phyloP scores from a whole-genome alignment of 2,329 filamentous ascomycete genomes.

The Paramyrothecium sp. region DNA sequence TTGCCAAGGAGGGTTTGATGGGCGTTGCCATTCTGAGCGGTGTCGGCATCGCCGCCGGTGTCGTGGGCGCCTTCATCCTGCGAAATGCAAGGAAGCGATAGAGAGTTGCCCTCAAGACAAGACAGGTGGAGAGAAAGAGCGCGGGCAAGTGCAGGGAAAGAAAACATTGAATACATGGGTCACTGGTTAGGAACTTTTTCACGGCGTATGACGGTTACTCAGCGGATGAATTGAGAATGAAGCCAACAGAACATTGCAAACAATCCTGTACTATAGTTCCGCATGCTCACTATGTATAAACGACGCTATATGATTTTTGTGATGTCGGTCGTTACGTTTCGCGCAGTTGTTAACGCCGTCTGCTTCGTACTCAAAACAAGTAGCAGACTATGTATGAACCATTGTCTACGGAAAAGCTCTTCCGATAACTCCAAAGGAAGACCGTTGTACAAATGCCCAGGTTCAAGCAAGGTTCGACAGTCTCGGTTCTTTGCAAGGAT shows the following conservation, averaged over 20 bases:
- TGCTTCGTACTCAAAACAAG: too few species aligned
- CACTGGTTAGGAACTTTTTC: not conserved
- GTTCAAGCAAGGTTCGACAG: too few species aligned
- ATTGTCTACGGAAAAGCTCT: too few species aligned
- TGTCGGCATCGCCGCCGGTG: slow-evolving; percentile 87
- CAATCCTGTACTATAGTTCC: not conserved
- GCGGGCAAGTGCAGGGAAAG: not conserved
- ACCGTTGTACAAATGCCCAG: too few species aligned
- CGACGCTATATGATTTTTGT: not conserved
- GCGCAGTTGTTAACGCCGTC: too few species aligned
- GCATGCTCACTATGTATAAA: not conserved
- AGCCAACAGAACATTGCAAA: not conserved
- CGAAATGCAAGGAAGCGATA: slow-evolving; percentile 67
- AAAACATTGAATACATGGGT: not conserved
- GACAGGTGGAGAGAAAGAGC: not conserved
- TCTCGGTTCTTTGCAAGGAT: too few species aligned
- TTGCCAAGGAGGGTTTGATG: slow-evolving; percentile 89
- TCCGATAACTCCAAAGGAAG: too few species aligned
- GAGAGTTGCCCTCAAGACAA: slow-evolving; percentile 3
- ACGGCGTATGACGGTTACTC: not conserved
- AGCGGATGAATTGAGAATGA: not conserved
- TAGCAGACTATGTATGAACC: too few species aligned
- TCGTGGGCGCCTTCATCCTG: slow-evolving; percentile 84
- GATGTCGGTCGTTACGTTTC: too few species aligned
- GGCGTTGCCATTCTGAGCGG: slow-evolving; percentile 95